phyloP scores from a whole-genome alignment of 331 rosid species.

The Pyrus hybrid region DNA sequence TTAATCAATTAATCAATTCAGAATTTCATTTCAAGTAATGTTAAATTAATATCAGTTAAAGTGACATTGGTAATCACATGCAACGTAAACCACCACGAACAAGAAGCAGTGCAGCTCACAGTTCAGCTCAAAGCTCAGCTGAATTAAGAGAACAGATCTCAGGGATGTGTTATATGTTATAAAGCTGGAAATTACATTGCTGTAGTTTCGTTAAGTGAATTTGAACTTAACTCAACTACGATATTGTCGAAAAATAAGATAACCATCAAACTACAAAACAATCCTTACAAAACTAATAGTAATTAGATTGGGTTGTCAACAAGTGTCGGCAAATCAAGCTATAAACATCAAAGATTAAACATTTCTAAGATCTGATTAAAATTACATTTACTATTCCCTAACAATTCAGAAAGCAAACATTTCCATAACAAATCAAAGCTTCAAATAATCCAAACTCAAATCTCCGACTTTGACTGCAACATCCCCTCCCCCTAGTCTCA shows the following conservation, averaged over 20 bases:
- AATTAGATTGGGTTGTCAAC: background rate
- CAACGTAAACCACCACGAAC: background rate
- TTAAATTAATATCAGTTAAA: background rate
- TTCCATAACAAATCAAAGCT: background rate
- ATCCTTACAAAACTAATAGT: background rate
- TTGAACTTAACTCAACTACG: background rate
- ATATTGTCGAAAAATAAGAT: background rate
- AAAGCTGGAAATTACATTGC: background rate
- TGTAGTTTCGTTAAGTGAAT: no score
- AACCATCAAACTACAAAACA: background rate
- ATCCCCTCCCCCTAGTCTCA: constrained; percentile 8
- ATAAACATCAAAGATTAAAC: background rate
- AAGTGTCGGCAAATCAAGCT: background rate
- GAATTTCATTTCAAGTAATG: background rate
- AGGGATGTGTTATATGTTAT: background rate
- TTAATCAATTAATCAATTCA: background rate
- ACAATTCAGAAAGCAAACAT: background rate
- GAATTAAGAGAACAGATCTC: background rate
- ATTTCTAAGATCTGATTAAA: background rate
- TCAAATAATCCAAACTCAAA: background rate
- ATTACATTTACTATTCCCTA: background rate
- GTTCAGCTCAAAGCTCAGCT: background rate
- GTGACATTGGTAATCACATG: background rate
- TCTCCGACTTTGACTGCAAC: background rate
- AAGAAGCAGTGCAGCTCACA: background rate